These are phyloP conservation scores for Cladorrhinum sp. DNA, from an alignment of 2,329 filamentous ascomycete genomes.

Conservation along the genomic window DNA sequence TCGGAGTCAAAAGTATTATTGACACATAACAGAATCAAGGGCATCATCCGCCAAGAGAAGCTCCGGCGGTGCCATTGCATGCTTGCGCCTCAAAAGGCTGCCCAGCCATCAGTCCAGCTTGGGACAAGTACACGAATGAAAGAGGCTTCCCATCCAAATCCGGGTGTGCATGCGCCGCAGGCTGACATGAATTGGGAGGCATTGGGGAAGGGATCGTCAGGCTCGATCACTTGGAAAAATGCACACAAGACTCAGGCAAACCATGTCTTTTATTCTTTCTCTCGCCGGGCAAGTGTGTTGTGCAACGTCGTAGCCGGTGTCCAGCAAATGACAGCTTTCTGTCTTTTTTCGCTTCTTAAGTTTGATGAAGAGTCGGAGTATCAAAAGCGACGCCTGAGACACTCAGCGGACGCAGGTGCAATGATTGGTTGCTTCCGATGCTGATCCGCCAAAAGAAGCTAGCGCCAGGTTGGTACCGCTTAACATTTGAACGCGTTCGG, in stretches of 20 bases:
- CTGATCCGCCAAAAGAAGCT: not conserved
- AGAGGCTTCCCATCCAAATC: not conserved
- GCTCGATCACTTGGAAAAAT: not conserved
- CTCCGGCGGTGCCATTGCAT: not conserved
- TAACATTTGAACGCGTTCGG: constrained; percentile 5
- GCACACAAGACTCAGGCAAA: too few relatives aligned
- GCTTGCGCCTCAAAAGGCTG: constrained; percentile 8
- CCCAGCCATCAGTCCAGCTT: constrained; percentile 1
- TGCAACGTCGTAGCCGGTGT: not conserved
- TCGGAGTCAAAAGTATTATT: not conserved
- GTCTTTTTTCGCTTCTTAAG: too few relatives aligned
- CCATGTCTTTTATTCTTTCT: not conserved
- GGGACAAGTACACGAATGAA: not conserved
- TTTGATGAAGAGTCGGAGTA: not conserved
- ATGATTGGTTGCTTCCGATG: constrained; percentile 1
- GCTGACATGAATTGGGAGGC: not conserved
- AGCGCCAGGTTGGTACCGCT: not conserved
- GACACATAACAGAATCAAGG: not conserved
- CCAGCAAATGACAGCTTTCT: not conserved
- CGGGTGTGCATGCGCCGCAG: constrained; percentile 3
- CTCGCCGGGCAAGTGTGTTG: not conserved
- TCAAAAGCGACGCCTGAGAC: not conserved
- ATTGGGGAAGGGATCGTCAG: not conserved
- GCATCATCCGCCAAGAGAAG: constrained; percentile 5
- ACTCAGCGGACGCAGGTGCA: not conserved